These are phyloP conservation scores for Coriolopsis trogii DNA, from an alignment of 1,284 basidiomycete genomes.

Conservation along the genomic window DNA sequence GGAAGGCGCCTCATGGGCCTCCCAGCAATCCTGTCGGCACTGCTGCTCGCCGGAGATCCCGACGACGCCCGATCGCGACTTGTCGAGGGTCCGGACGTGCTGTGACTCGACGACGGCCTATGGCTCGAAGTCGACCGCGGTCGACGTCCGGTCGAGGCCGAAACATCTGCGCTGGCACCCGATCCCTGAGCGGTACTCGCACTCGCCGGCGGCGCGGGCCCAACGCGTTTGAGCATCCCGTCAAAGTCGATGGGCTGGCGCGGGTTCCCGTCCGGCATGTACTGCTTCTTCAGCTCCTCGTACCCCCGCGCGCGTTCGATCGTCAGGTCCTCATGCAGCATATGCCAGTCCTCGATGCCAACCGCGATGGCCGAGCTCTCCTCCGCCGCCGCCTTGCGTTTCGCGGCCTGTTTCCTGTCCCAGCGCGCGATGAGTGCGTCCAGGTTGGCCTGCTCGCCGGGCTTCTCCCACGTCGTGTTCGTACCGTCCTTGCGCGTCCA, in stretches of 20 bases:
- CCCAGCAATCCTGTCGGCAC: too few relatives aligned
- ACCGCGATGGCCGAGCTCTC: slow-evolving; percentile 31
- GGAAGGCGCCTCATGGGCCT: slow-evolving; percentile 9
- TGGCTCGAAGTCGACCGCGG: too few relatives aligned
- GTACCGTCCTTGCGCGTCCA: slow-evolving; percentile 43
- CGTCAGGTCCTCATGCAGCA: slow-evolving; percentile 26
- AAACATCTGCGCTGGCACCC: too few relatives aligned
- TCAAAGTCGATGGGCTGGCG: slow-evolving; percentile 10
- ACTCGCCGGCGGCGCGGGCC: too few relatives aligned
- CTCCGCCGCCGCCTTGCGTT: slow-evolving; percentile 25
- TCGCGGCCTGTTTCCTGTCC: slow-evolving; percentile 25
- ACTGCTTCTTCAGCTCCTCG: slow-evolving; percentile 13
- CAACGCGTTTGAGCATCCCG: slow-evolving; percentile 1
- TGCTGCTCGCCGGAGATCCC: too few relatives aligned
- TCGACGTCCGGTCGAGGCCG: too few relatives aligned
- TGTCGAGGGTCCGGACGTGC: too few relatives aligned
- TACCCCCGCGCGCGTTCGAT: slow-evolving; percentile 42
- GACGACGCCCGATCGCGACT: too few relatives aligned
- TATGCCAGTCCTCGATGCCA: slow-evolving; percentile 9
- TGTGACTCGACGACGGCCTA: too few relatives aligned
- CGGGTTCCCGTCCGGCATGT: slow-evolving; percentile 2
- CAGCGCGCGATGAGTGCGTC: slow-evolving; percentile 31
- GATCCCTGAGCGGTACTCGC: too few relatives aligned
- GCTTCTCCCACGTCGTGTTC: slow-evolving; percentile 44
- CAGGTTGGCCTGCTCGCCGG: slow-evolving; percentile 14